Evolutionary conservation across 352 stramenopile species (phyloP), one percentile per base, ranked within the genome.

Genomic region (Phytophthora pseudosyringae): DNA sequence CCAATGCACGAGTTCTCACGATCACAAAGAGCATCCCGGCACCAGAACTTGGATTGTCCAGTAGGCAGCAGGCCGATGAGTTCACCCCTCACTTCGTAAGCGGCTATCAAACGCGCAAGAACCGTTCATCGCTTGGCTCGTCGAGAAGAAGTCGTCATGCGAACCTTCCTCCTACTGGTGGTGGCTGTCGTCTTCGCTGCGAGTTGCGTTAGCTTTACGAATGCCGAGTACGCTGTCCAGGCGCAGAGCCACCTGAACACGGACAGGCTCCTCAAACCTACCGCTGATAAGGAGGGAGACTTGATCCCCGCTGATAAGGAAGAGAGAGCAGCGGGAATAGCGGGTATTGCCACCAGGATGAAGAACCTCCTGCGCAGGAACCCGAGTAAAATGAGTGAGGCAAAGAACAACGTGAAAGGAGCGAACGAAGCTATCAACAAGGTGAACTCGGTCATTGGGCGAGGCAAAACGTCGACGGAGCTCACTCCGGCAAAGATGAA

Each of bases 401-500:
- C 53, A 5, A 50, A 53, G 41, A 48, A 43, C 40, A 53, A 61
- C 41, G 13, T 28, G 29, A n/a, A 44, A 25, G 57, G 46, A 13
- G 57, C 57, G 13, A 65, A 59, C 38, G 28, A 65, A 16, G 38
- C 45, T 8, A 16, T 52, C 21, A 46, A 25, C 12, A 50, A 59
- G 31, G 38, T 65, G 46, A 59, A 57, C 4, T 45, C 46, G 13
- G 39, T 64, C 16, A 47, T 64, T 16, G 46, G 56, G 4, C 1
- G 3, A 16, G 48, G 48, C 12, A 64, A 64, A 48, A 48, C 33
- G 15, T 26, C 43, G 36, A 51, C 56, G 36, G 12, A 56, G 29
- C 51, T 67, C 5, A 67, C 59, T 18, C 41, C 32, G 12, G 15
- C 28, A 3, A 67, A 67, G 51, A 26, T 43, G 26, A 38, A 50